Conservation (phyloP, 2,329 filamentous ascomycete species). For the Fusarium virguliforme region DNA sequence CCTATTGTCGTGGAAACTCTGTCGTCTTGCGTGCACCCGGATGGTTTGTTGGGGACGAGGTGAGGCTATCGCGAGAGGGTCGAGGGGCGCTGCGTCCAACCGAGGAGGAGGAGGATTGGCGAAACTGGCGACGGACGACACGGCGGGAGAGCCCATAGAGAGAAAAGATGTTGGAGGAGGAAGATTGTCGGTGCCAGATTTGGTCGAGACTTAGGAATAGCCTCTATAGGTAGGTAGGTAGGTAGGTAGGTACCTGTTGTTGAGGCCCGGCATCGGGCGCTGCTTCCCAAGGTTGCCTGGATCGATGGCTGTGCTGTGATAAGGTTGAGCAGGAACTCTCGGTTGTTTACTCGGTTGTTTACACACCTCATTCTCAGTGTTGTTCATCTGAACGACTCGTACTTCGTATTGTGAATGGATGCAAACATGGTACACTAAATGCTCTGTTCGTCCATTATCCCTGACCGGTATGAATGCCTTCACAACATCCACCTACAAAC, state of each 20-base stretch:
- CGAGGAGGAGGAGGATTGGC: neutral
- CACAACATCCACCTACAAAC: constrained; percentile 16
- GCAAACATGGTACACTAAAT: neutral
- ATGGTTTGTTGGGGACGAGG: neutral
- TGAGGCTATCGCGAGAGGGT: neutral
- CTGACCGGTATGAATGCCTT: constrained; percentile 24
- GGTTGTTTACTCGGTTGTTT: neutral
- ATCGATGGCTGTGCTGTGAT: neutral
- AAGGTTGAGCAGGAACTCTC: constrained; percentile 7
- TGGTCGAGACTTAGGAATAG: neutral
- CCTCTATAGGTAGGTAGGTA: too few species aligned
- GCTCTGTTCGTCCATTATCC: neutral
- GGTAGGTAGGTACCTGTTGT: neutral
- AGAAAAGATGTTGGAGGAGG: neutral
- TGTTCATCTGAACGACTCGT: constrained; percentile 20
- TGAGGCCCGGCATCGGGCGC: neutral
- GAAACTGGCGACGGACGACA: neutral
- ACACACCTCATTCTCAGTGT: neutral
- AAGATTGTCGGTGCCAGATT: neutral
- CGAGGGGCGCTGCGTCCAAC: neutral
- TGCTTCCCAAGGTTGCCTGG: neutral
- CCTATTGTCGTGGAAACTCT: neutral
- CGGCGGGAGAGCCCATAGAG: neutral
- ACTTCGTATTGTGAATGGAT: neutral
- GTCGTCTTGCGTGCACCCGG: neutral